Evolutionary conservation across 352 stramenopile species (phyloP), one percentile per base, ranked within the genome.

Genomic region (Globisporangium nunn): DNA sequence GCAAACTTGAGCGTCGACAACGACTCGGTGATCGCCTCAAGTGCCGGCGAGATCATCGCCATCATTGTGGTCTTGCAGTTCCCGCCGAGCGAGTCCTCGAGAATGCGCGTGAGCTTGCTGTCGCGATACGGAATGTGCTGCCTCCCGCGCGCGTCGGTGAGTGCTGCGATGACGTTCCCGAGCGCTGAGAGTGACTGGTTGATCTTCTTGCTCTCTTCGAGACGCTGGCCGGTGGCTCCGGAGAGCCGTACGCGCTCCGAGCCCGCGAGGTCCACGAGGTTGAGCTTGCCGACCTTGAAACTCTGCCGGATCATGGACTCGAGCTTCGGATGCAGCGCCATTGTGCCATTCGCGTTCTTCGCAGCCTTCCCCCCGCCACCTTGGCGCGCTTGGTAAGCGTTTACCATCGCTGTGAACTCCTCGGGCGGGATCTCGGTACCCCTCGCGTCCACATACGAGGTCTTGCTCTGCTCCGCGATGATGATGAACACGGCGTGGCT

Each of bases 61-160:
- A 98, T 97, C 93, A 98, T 98, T 18, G 88, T 97, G 11, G 93
- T 98, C 67, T 97, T 97, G 74, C 93, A 98, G 60, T 98, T 97
- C 6, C 89, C 88, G 28, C 88, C 87, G 0, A 97, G 62, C 14
- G 79, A 90, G 58, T 95, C 82, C 55, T 95, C 81, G 6, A 98
- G 60, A 46, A 98, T 97, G 6, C 91, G 75, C 14, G 91, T 98
- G n/a, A 98, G 85, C 62, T 98, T 98, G 29, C 75, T 93, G 59
- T 98, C 91, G 23, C 92, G 85, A 54, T 98, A 98, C 14, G 90
- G 92, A 52, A 98, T 97, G 54, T 98, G 92, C 67, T 95, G 82
- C 8, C 89, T 66, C 1, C 85, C 85, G 0, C 85, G 72, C 18
- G 87, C 75, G 58, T 97, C 92, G 0, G 88, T 97, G 2, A 97